Conservation (phyloP, 306 rosid species). For the Prunus padus region DNA sequence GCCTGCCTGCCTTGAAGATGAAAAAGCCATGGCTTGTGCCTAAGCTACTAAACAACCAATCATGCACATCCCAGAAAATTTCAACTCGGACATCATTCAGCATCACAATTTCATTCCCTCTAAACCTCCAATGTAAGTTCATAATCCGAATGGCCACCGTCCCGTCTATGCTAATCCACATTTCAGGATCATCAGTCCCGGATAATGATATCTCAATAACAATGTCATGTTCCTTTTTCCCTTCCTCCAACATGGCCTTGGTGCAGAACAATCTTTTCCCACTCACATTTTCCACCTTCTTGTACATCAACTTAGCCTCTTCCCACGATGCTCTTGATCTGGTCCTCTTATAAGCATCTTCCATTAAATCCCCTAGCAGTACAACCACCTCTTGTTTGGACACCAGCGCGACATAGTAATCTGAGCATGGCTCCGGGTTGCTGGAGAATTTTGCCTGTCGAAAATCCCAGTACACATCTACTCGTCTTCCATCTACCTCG, state of each 20-base stretch:
- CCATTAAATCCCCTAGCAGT: conserved; percentile 50
- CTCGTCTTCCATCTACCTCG: conserved; percentile 42
- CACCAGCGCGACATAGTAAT: conserved; percentile 63
- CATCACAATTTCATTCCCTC: conserved; percentile 61
- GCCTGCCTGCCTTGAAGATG: conserved; percentile 48
- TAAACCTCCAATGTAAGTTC: conserved; percentile 75
- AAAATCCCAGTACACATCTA: conserved; percentile 65
- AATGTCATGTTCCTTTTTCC: conserved; percentile 47
- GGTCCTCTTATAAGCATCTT: conserved; percentile 50
- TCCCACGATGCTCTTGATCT: conserved; percentile 48
- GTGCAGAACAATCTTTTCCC: conserved; percentile 60
- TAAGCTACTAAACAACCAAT: conserved; percentile 51
- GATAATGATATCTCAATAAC: conserved; percentile 55
- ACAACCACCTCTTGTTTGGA: conserved; percentile 46
- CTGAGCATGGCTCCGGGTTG: conserved; percentile 43
- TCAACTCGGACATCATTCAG: conserved; percentile 50
- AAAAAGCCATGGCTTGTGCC: conserved; percentile 55
- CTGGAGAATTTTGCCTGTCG: conserved; percentile 41
- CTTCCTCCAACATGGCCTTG: conserved; percentile 46
- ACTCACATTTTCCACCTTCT: conserved; percentile 51
- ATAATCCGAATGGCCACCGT: conserved; percentile 42
- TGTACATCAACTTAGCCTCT: conserved; percentile 49
- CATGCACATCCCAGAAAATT: conserved; percentile 74
- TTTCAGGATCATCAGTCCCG: conserved; percentile 64
- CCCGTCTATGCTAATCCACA: conserved; percentile 68